Evolutionary conservation across 2,329 filamentous ascomycete species (phyloP).

Genomic region (Trichoderma aggressivum): DNA sequence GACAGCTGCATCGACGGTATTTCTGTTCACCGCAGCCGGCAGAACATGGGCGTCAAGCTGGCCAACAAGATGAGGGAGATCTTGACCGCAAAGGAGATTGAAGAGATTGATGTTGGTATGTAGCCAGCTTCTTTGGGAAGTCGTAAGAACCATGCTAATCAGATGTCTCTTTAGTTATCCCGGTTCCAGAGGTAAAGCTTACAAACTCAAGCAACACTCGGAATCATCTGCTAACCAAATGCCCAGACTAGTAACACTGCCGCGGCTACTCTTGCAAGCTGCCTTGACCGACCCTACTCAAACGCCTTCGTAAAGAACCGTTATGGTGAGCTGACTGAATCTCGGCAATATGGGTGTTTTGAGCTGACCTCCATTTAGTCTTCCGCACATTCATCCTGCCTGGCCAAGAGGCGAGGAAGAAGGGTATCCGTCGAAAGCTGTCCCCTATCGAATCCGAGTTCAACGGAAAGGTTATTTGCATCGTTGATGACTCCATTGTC

Average conservation of each 20-base stretch:
- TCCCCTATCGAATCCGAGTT: constrained; percentile 86
- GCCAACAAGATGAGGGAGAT: constrained; percentile 67
- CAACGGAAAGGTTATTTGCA: constrained; percentile 77
- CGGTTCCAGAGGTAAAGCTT: constrained; percentile 51
- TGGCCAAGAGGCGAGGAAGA: constrained; percentile 69
- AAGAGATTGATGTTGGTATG: constrained; percentile 67
- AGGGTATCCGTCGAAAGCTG: constrained; percentile 85
- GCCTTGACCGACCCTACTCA: constrained; percentile 71
- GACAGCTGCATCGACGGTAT: constrained; percentile 85
- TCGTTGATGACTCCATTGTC: constrained; percentile 25
- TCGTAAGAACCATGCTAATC: not conserved
- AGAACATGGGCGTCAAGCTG: constrained; percentile 82
- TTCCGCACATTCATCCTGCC: constrained; percentile 10
- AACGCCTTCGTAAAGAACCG: constrained; percentile 87
- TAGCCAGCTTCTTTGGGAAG: not conserved
- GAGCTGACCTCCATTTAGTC: not conserved
- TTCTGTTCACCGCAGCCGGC: constrained; percentile 76
- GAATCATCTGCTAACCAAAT: not conserved
- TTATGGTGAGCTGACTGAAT: constrained; percentile 42
- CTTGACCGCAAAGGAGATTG: constrained; percentile 65
- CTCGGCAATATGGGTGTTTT: not conserved
- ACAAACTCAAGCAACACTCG: not conserved
- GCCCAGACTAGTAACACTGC: constrained; percentile 73
- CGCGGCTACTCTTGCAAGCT: constrained; percentile 70
- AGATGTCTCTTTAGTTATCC: constrained; percentile 56